Conservation (phyloP, 2,329 filamentous ascomycete species). For the Metarhizium rileyi region DNA sequence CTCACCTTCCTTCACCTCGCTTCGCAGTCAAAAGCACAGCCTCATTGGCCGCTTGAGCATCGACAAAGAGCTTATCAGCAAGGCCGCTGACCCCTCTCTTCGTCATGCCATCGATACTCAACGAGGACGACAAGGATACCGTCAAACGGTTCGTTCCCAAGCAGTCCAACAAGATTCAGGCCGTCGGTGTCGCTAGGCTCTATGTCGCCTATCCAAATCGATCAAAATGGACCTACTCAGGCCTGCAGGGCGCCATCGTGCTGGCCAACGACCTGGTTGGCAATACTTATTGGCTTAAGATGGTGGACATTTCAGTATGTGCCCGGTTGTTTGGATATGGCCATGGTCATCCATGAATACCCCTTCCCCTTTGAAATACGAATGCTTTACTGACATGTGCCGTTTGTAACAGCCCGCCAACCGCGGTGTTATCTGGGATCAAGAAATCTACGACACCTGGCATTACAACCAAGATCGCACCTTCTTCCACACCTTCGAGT, state of each 20-base stretch:
- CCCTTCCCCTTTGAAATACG: background rate
- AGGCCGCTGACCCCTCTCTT: background rate
- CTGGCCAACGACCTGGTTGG: constrained; percentile 90
- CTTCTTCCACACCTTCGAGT: constrained; percentile 96
- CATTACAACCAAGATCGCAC: constrained; percentile 92
- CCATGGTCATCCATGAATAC: background rate
- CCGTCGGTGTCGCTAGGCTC: constrained; percentile 84
- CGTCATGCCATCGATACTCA: constrained; percentile 59
- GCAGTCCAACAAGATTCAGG: constrained; percentile 92
- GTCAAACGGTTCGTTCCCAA: constrained; percentile 93
- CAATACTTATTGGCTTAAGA: constrained; percentile 93
- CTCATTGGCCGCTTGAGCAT: background rate
- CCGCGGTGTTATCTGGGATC: constrained; percentile 88
- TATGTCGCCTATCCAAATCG: constrained; percentile 86
- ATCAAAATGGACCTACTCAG: constrained; percentile 86
- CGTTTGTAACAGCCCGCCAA: constrained; percentile 49
- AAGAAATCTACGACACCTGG: constrained; percentile 95
- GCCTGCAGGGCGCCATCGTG: constrained; percentile 82
- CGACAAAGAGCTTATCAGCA: background rate
- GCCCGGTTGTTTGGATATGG: background rate
- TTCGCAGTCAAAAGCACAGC: background rate
- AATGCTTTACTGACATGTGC: constrained; percentile 4
- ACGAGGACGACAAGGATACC: constrained; percentile 89
- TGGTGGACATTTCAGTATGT: constrained; percentile 86
- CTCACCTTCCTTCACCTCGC: background rate